These are phyloP conservation scores for Periconia digitata DNA, from an alignment of 2,329 filamentous ascomycete genomes.

Conservation along the genomic window DNA sequence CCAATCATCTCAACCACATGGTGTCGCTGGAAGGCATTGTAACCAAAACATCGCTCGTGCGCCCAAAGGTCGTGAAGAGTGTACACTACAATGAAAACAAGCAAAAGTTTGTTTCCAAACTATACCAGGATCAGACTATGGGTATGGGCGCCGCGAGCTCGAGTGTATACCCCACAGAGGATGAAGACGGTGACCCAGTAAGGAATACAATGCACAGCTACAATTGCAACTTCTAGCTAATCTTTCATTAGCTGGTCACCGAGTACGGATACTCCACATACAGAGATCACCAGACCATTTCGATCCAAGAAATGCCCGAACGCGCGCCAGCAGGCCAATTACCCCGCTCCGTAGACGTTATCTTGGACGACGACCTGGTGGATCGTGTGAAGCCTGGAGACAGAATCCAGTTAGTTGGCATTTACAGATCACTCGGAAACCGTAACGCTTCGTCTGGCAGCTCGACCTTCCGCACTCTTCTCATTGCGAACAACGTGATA, in stretches of 20 bases:
- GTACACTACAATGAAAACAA: slow-evolving; percentile 93
- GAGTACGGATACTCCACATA: slow-evolving; percentile 97
- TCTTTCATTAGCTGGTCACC: slow-evolving; percentile 62
- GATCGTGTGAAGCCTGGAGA: slow-evolving; percentile 95
- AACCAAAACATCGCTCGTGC: slow-evolving; percentile 90
- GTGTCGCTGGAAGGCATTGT: slow-evolving; percentile 97
- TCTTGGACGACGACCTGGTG: slow-evolving; percentile 94
- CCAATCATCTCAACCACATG: slow-evolving; percentile 91
- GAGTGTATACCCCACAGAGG: slow-evolving; percentile 91
- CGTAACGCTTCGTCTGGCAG: slow-evolving; percentile 88
- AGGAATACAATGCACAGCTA: slow-evolving; percentile 38
- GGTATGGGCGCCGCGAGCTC: slow-evolving; percentile 81
- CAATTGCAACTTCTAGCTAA: slow-evolving; percentile 28
- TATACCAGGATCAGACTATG: slow-evolving; percentile 98
- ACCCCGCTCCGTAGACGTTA: slow-evolving; percentile 91
- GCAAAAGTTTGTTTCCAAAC: slow-evolving; percentile 82
- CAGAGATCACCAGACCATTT: slow-evolving; percentile 94
- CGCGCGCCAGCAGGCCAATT: slow-evolving; percentile 92
- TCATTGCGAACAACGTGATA: slow-evolving; percentile 93
- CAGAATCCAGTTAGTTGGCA: slow-evolving; percentile 93
- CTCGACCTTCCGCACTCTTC: slow-evolving; percentile 89
- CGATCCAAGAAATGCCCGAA: slow-evolving; percentile 99
- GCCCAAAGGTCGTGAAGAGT: slow-evolving; percentile 97
- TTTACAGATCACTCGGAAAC: slow-evolving; percentile 92
- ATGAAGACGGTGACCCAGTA: slow-evolving; percentile 82